Conservation (phyloP, 352 stramenopile genomes). For the Globisporangium solare region DNA sequence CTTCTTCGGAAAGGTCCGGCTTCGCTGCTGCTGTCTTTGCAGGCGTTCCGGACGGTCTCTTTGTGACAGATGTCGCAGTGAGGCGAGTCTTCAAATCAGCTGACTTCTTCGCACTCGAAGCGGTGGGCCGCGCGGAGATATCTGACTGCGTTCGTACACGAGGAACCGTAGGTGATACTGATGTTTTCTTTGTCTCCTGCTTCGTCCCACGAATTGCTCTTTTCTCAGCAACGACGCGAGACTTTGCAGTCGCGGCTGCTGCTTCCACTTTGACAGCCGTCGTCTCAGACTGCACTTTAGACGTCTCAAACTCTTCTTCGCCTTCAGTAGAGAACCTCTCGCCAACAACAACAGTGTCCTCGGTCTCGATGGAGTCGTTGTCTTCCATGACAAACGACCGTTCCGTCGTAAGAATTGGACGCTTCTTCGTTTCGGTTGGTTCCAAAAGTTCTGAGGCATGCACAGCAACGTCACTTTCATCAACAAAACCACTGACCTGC, state of each 20-base stretch:
- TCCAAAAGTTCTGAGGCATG: neutral
- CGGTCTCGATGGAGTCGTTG: constrained; percentile 47
- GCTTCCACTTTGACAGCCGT: neutral
- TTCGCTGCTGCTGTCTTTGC: constrained; percentile 1
- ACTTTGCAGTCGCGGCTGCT: constrained; percentile 4
- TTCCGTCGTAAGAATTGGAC: constrained; percentile 61
- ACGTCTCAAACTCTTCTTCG: constrained; percentile 39
- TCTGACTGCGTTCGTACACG: neutral
- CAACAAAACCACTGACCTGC: too few species aligned
- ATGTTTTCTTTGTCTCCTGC: neutral
- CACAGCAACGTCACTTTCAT: neutral
- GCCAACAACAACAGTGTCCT: constrained; percentile 58
- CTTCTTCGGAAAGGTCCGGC: neutral
- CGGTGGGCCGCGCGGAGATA: constrained; percentile 2
- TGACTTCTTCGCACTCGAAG: constrained; percentile 13
- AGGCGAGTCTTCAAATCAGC: constrained; percentile 7
- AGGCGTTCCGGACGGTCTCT: constrained; percentile 1
- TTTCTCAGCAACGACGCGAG: neutral
- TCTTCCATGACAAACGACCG: constrained; percentile 64
- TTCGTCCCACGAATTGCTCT: neutral
- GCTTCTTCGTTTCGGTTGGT: constrained; percentile 15
- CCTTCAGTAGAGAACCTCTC: constrained; percentile 53
- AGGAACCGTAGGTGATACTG: neutral
- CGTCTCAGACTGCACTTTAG: neutral
- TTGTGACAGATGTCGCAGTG: neutral